Conservation (phyloP, 176 grass and related monocot genomes). For the Paspalum vaginatum region DNA sequence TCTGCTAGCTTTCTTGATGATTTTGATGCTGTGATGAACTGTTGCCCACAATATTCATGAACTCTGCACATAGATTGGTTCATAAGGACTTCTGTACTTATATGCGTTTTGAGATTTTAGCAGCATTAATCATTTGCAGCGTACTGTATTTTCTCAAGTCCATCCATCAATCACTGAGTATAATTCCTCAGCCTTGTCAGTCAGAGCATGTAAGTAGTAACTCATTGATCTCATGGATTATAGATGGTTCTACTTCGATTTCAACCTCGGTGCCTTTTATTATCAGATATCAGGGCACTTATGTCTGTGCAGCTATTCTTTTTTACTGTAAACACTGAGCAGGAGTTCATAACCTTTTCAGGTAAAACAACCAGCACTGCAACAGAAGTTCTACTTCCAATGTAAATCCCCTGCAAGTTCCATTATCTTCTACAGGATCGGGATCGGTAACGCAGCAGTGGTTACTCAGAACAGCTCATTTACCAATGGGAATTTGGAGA, state of each 20-base stretch:
- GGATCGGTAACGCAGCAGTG: conserved; percentile 49
- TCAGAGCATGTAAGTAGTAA: neutral
- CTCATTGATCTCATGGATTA: neutral
- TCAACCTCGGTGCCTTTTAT: neutral
- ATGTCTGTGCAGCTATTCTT: conserved; percentile 13
- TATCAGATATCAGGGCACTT: conserved; percentile 11
- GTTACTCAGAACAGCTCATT: conserved; percentile 51
- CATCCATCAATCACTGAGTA: neutral
- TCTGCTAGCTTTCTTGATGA: conserved; percentile 2
- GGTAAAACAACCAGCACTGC: conserved; percentile 49
- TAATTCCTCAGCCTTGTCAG: neutral
- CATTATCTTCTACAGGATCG: conserved; percentile 55
- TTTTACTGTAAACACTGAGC: conserved; percentile 32
- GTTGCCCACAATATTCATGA: conserved; percentile 10
- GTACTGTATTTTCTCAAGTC: neutral
- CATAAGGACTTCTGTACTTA: neutral
- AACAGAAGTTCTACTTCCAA: conserved; percentile 62
- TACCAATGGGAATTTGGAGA: conserved; percentile 61
- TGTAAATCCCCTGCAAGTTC: conserved; percentile 63
- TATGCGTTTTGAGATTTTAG: neutral
- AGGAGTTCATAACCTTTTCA: conserved; percentile 27
- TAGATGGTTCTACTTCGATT: conserved; percentile 22
- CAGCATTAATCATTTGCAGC: neutral
- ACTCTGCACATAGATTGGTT: conserved; percentile 11
- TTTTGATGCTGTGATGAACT: conserved; percentile 2